Conservation (phyloP, 2,329 filamentous ascomycete genomes). For the Zymoseptoria pseudotritici region DNA sequence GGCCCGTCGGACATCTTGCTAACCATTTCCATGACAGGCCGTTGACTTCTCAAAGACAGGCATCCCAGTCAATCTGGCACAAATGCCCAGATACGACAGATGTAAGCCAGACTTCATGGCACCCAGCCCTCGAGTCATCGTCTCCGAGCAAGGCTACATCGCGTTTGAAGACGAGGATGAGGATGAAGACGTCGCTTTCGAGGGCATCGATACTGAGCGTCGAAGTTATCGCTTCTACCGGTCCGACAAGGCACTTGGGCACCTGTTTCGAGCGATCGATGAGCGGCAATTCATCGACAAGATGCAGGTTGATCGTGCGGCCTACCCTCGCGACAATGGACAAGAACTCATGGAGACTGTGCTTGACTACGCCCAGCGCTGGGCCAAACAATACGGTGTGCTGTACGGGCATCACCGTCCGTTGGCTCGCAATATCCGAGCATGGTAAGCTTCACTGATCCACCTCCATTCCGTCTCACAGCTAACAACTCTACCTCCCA, state of each 20-base stretch:
- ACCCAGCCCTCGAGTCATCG: conserved; percentile 37
- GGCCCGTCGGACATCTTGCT: background rate
- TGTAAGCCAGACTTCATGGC: conserved; percentile 50
- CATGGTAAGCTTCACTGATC: conserved; percentile 35
- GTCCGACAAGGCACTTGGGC: conserved; percentile 61
- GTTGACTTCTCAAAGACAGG: conserved; percentile 50
- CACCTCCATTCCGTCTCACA: background rate
- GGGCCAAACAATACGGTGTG: conserved; percentile 19
- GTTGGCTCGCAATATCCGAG: conserved; percentile 36
- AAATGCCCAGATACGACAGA: conserved; percentile 35
- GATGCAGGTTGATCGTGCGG: conserved; percentile 28
- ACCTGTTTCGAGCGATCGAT: conserved; percentile 65
- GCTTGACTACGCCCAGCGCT: conserved; percentile 34
- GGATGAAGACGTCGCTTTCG: conserved; percentile 39
- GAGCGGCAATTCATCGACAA: conserved; percentile 58
- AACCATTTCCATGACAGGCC: conserved; percentile 20
- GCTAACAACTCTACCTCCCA: conserved; percentile 18
- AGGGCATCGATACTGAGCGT: conserved; percentile 22
- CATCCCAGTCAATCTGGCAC: conserved; percentile 43
- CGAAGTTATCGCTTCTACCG: conserved; percentile 51
- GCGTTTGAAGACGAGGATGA: conserved; percentile 41
- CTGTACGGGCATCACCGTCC: conserved; percentile 33
- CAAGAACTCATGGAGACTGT: conserved; percentile 27
- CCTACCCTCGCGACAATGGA: conserved; percentile 4
- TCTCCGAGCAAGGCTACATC: conserved; percentile 41